Base-by-base conservation (phyloP, 2,329 filamentous ascomycete genomes). In the Beauveria sp. region DNA sequence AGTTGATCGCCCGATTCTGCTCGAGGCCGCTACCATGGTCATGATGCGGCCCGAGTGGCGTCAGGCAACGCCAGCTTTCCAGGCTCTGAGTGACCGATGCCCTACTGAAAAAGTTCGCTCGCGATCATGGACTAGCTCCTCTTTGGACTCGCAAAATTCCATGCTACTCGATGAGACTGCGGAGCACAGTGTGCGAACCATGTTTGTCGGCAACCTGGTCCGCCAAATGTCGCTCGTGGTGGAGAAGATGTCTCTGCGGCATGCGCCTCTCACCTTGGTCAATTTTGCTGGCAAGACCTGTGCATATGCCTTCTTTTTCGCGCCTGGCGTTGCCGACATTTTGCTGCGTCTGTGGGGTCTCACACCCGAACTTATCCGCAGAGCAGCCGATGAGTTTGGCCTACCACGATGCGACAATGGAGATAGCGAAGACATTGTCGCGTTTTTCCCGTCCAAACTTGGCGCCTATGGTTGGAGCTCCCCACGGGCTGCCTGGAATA, bases 21-120 rank as follows among this genome's bases (percentile, higher is more conserved):
- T 96, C 38, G 92, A 96, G 70, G 89, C 86, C 5, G 82, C 90
- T 24, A 86, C 88, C 54, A 84, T 88, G 59, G 86, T 97, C 70
- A 96, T 96, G 92, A 88, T 89, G 74, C 84, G 93, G 52, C 86
- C 88, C 0, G 93, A 97, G 75, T 97, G 93, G 93, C 86, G 90
- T 64, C 80, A 88, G 59, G 83, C 87, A 28, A 89, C 88, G 0
- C 86, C 86, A 4, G 84, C 82, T 22, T 88, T 89, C 69, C 83
- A 85, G 62, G 84, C 88, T 0, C 73, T 90, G 31, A 76, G 74
- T 14, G 82, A 87, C 48, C 83, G 85, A 52, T 79, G 76, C 38
- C 77, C 78, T 2, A 73, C 71, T 43, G 81, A 83, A 64, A 73
- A 73, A 22, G 73, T 77, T 22, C 78, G 74, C 42, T 73, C 73